These are phyloP conservation scores for Ogataea paradorogensis DNA, from an alignment of 805 yeast genomes.

Conservation along the genomic window DNA sequence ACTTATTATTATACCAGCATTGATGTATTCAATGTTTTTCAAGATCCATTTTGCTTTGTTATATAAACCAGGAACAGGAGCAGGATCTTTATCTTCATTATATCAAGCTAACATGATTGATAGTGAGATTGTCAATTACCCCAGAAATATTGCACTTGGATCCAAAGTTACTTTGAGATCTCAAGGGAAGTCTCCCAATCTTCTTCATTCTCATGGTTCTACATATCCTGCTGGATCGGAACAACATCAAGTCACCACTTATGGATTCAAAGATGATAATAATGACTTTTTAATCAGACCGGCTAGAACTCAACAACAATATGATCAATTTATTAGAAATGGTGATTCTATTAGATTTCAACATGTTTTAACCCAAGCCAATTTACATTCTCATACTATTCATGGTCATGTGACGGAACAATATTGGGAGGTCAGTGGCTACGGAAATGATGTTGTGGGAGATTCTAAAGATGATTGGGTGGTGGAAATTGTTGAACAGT, in stretches of 20 bases:
- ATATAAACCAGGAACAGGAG: slow-evolving; percentile 81
- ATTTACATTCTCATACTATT: slow-evolving; percentile 70
- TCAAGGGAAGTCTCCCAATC: slow-evolving; percentile 68
- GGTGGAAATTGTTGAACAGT: slow-evolving; percentile 63
- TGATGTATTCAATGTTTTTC: slow-evolving; percentile 70
- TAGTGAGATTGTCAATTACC: slow-evolving; percentile 58
- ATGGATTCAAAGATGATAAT: slow-evolving; percentile 86
- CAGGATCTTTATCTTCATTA: slow-evolving; percentile 62
- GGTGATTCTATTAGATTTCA: slow-evolving; percentile 61
- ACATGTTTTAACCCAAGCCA: slow-evolving; percentile 61
- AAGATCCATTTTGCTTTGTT: slow-evolving; percentile 76
- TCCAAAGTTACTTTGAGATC: slow-evolving; percentile 60
- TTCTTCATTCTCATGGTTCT: slow-evolving; percentile 85
- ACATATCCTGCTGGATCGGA: slow-evolving; percentile 86
- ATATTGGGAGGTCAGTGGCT: slow-evolving; percentile 62
- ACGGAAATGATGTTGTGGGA: slow-evolving; percentile 63
- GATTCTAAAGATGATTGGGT: slow-evolving; percentile 78
- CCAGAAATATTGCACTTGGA: slow-evolving; percentile 64
- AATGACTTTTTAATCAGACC: slow-evolving; percentile 61
- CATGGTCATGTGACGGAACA: slow-evolving; percentile 57
- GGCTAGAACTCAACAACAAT: slow-evolving; percentile 32
- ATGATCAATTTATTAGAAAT: slow-evolving; percentile 41
- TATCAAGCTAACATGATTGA: slow-evolving; percentile 77
- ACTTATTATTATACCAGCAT: slow-evolving; percentile 68
- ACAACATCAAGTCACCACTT: slow-evolving; percentile 95